These are phyloP conservation scores for Aspergillus olivimuriae DNA, from an alignment of 495 filamentous ascomycete genomes.

Conservation along the genomic window DNA sequence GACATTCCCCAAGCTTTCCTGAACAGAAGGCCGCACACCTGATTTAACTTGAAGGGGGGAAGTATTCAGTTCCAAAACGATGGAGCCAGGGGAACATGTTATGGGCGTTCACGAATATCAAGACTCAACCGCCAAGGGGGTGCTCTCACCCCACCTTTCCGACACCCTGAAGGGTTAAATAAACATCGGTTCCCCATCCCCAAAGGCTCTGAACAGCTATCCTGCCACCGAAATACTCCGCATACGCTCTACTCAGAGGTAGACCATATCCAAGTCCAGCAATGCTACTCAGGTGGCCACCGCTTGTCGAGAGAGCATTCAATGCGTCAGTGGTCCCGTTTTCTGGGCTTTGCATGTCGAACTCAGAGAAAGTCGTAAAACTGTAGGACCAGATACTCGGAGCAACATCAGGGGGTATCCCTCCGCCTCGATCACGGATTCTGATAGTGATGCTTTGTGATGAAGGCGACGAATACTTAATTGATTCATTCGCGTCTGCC, in stretches of 20 bases:
- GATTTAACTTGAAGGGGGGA: too few relatives aligned
- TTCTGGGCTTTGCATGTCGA: constrained; percentile 32
- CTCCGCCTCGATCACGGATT: constrained; percentile 91
- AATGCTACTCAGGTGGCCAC: constrained; percentile 67
- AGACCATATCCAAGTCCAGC: constrained; percentile 91
- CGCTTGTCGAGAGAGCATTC: constrained; percentile 62
- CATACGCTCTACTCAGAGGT: constrained; percentile 87
- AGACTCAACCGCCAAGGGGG: constrained; percentile 14
- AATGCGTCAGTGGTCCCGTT: constrained; percentile 57
- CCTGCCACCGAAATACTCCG: constrained; percentile 97
- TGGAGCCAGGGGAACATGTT: too few relatives aligned
- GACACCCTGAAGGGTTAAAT: constrained; percentile 76
- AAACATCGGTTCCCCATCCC: constrained; percentile 90
- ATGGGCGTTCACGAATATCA: neutral
- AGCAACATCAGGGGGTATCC: constrained; percentile 74
- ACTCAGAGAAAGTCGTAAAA: constrained; percentile 87
- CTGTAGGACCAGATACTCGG: constrained; percentile 92
- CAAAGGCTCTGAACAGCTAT: constrained; percentile 89
- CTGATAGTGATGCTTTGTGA: constrained; percentile 89
- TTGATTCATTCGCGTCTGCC: constrained; percentile 29
- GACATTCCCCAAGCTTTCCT: too few relatives aligned
- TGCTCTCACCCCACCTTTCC: too few relatives aligned
- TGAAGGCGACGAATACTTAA: constrained; percentile 39
- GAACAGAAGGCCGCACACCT: too few relatives aligned
- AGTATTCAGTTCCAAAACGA: too few relatives aligned